A percentile compares a stretch with the other conserved stretches of the same genome.
Conservation (phyloP, 139 green algal species). For the Chlamydomonas sp. region DNA sequence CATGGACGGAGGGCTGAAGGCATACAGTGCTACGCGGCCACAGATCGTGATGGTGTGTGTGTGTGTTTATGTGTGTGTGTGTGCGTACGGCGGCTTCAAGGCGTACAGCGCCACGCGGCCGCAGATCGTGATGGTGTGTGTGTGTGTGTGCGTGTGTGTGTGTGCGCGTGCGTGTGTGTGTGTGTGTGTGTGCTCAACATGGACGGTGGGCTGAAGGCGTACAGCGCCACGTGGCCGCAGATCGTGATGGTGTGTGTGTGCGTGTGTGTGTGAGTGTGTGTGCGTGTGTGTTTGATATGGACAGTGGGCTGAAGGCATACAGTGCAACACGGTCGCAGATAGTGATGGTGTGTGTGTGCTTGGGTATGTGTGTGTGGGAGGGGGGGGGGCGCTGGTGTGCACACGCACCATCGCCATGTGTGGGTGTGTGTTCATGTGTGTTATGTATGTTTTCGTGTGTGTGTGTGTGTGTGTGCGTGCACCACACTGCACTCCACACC, state of each 20-base stretch:
- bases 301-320: neutral
- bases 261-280: no score
- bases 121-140: slow-evolving; percentile 10
- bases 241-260: no score
- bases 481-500: no score
- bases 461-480: no score
- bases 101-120: neutral
- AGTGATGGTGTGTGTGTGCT: no score
- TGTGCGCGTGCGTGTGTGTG: no score
- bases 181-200: slow-evolving; percentile 4
- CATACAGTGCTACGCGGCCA: neutral
- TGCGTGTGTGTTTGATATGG: neutral
- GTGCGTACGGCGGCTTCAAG: neutral
- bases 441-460: no score
- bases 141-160: no score
- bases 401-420: no score
- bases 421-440: neutral
- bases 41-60: slow-evolving; percentile 7
- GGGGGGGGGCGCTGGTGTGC: no score
- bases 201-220: neutral
- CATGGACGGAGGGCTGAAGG: neutral
- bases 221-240: neutral
- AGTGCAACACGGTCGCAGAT: neutral
- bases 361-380: no score
- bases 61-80: neutral